Evolutionary conservation across 306 rosid species (phyloP), one percentile per base, ranked within the genome.

Genomic region (Hippophae rhamnoides): DNA sequence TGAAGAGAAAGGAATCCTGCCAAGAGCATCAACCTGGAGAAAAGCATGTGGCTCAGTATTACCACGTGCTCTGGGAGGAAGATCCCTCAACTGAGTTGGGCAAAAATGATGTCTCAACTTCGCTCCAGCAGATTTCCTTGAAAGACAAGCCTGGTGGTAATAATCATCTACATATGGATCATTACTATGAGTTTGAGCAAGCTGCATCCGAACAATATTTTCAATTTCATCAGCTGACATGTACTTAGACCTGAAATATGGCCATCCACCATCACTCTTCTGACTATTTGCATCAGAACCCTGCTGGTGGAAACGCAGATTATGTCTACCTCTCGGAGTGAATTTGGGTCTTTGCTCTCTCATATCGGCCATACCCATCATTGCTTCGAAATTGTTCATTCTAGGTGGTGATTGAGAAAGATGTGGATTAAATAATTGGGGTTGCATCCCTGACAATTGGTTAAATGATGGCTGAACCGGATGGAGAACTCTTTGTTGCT

Each of bases 21-120:
- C 99, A 66, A 89, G 81, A 57, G 99, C 99, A 77, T 93, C 99
- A 60, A 93, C 97, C 71, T 93, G 99, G 68, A 93, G 99, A 79
- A 86, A 93, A 78, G 97, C 97, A 79, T 93, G 99, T 10, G 94
- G 97, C 63, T 93, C 99, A 45, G 66, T 9, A 73, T 75, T 86
- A 68, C 94, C 74, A 52, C 97, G 87, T 64, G 90, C 89, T 49
- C 74, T 82, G 51, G 81, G 64, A 57, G 99, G 94, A 62, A 77
- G 89, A 66, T 93, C 99, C 84, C 94, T 82, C 63, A 93, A 78
- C 65, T 82, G 89, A 76, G 59, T 71, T 54, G 99, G 99, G 78
- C 83, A 78, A 77, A 93, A 93, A 66, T 89, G 99, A 71, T 84
- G 99, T 80, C 73, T 86, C 86, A 89, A 57, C 74, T 89, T 86